Percentiles rank a stretch among this genome's conserved stretches.
phyloP scores from a whole-genome alignment of 2,329 filamentous ascomycete species.

The Botrytis paeoniae region DNA sequence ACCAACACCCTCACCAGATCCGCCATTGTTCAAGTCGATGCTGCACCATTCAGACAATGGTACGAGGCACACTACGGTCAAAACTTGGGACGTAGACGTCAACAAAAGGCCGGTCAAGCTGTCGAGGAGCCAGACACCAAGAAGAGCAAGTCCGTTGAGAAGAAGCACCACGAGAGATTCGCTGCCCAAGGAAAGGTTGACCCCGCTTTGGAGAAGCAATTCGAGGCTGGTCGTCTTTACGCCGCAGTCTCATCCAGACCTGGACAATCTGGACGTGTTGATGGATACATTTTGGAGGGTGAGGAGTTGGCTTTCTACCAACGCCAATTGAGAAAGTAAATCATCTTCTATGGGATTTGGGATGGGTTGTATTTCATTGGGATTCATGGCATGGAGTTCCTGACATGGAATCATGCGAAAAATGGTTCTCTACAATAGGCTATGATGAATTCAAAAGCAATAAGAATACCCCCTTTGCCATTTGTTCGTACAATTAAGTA shows the following conservation, averaged over 20 bases:
- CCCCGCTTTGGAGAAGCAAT: slow-evolving; percentile 89
- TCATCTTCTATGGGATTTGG: slow-evolving; percentile 31
- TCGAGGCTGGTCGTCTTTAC: slow-evolving; percentile 97
- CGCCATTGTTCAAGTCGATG: slow-evolving; percentile 98
- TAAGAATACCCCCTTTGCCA: slow-evolving; percentile 27
- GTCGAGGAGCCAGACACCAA: slow-evolving; percentile 56
- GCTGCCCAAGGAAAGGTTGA: slow-evolving; percentile 90
- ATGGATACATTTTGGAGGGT: slow-evolving; percentile 98
- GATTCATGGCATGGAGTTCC: slow-evolving; percentile 37
- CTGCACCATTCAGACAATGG: slow-evolving; percentile 99
- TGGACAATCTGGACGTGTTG: slow-evolving; percentile 92
- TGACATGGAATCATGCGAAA: slow-evolving; percentile 28
- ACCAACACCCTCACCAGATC: slow-evolving; percentile 99
- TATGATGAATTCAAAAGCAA: slow-evolving; percentile 35
- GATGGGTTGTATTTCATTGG: slow-evolving; percentile 36
- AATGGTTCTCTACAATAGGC: slow-evolving; percentile 28
- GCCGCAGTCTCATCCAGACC: slow-evolving; percentile 90
- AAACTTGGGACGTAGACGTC: slow-evolving; percentile 82
- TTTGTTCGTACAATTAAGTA: neutral
- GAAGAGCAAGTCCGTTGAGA: slow-evolving; percentile 94
- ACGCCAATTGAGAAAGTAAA: slow-evolving; percentile 98
- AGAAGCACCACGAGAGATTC: slow-evolving; percentile 91
- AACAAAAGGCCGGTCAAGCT: slow-evolving; percentile 64
- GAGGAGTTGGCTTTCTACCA: slow-evolving; percentile 99
- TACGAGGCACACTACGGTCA: slow-evolving; percentile 99